Conservation (phyloP, 371 early-diverging fungal species). For the Thermomucor indicae-seudaticae region DNA sequence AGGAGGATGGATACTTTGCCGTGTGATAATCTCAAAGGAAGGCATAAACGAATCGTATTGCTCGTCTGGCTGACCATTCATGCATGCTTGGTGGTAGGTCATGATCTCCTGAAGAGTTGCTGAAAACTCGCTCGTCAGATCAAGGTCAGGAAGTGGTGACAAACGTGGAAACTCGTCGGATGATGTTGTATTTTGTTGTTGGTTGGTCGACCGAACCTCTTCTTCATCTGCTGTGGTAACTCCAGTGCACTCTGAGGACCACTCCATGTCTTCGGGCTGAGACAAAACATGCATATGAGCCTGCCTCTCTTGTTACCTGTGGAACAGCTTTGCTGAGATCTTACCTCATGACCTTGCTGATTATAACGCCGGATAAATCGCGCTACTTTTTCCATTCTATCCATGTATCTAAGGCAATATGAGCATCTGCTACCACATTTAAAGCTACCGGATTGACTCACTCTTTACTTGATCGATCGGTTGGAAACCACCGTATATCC, state of each 20-base stretch:
- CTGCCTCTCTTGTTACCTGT: too few relatives aligned
- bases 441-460: slow-evolving; percentile 1
- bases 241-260: too few relatives aligned
- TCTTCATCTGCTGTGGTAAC: not conserved
- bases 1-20: slow-evolving; percentile 28
- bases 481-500: slow-evolving; percentile 5
- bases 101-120: slow-evolving; percentile 12
- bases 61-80: not conserved
- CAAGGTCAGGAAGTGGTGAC: not conserved
- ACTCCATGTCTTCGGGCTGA: too few relatives aligned
- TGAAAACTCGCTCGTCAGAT: slow-evolving; percentile 5
- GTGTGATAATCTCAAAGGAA: slow-evolving; percentile 24
- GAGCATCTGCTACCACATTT: not conserved
- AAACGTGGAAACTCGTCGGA: too few relatives aligned
- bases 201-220: not conserved
- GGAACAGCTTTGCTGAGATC: not conserved
- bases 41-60: slow-evolving; percentile 22
- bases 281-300: too few relatives aligned
- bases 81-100: slow-evolving; percentile 2
- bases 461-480: slow-evolving; percentile 9
- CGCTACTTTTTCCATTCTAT: not conserved
- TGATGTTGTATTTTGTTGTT: not conserved
- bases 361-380: slow-evolving; percentile 3
- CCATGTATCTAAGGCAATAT: slow-evolving; percentile 3
- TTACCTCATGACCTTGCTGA: not conserved